A percentile compares a stretch with the other conserved stretches of the same genome.
These are phyloP conservation scores for Tricholoma bakamatsutake DNA, from an alignment of 768 basidiomycete genomes.

Conservation along the genomic window DNA sequence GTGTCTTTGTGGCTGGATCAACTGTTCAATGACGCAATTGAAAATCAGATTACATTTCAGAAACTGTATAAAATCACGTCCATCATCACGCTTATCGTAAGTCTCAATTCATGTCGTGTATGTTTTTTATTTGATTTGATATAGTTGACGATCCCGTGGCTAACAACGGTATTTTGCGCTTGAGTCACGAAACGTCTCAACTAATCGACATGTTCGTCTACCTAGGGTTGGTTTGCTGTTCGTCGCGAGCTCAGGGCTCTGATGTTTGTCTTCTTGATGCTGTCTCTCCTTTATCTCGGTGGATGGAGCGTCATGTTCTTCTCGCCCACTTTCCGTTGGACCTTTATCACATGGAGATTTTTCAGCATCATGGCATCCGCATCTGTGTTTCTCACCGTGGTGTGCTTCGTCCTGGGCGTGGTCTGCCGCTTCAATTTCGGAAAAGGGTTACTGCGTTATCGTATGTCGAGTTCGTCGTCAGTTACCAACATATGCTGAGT, in stretches of 20 bases:
- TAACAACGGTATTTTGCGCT: constrained; percentile 38
- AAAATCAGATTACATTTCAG: constrained; percentile 38
- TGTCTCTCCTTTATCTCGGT: constrained; percentile 56
- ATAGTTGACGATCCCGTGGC: constrained; percentile 66
- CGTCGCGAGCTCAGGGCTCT: constrained; percentile 56
- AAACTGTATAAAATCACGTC: constrained; percentile 50
- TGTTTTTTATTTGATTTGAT: constrained; percentile 4
- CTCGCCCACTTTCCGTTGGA: constrained; percentile 70
- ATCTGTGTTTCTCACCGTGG: constrained; percentile 51
- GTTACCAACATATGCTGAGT: constrained; percentile 6
- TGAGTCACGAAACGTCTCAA: background rate
- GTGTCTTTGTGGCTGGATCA: constrained; percentile 77
- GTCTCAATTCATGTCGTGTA: constrained; percentile 20
- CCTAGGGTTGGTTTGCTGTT: constrained; percentile 70
- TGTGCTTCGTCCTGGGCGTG: constrained; percentile 55
- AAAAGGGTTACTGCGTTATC: constrained; percentile 61
- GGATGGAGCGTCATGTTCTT: constrained; percentile 74
- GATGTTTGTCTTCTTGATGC: constrained; percentile 57
- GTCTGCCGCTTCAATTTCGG: constrained; percentile 72
- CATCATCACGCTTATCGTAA: constrained; percentile 53
- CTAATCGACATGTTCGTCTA: constrained; percentile 1
- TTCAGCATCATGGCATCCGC: constrained; percentile 57
- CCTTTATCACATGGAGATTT: constrained; percentile 68
- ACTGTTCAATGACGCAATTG: constrained; percentile 61
- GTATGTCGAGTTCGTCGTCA: constrained; percentile 35